Evolutionary conservation across 2,329 filamentous ascomycete species (phyloP).

Genomic region (Colletotrichum horii): DNA sequence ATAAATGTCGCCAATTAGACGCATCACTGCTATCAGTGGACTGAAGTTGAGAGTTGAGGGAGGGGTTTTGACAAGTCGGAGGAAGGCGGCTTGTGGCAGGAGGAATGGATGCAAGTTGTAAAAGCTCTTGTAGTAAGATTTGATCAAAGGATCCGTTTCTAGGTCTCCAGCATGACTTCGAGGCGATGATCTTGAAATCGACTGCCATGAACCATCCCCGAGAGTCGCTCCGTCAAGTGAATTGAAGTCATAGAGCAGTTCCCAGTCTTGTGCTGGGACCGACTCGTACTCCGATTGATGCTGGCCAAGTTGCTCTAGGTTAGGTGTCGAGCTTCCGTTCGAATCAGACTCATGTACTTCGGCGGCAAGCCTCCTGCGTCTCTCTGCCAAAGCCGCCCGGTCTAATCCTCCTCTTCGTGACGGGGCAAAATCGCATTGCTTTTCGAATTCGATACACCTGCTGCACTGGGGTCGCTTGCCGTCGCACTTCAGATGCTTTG

Average conservation of each 20-base stretch:
- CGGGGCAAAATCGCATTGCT: constrained; percentile 55
- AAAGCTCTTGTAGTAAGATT: constrained; percentile 40
- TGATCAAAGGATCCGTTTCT: constrained; percentile 28
- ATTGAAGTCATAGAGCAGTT: background rate
- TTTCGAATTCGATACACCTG: constrained; percentile 47
- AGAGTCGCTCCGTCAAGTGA: background rate
- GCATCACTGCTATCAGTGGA: constrained; percentile 31
- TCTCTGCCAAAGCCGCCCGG: constrained; percentile 29
- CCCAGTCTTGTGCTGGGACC: background rate
- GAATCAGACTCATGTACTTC: background rate
- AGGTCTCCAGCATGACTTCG: background rate
- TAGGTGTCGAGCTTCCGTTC: background rate
- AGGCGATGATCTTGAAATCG: background rate
- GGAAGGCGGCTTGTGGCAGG: constrained; percentile 25
- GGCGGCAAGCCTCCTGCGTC: constrained; percentile 30
- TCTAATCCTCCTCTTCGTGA: constrained; percentile 51
- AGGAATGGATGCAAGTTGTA: constrained; percentile 36
- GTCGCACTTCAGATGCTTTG: constrained; percentile 58
- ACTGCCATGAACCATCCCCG: background rate
- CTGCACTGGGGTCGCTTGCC: constrained; percentile 50
- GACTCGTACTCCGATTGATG: background rate
- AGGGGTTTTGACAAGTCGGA: constrained; percentile 5
- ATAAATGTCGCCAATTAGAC: constrained; percentile 40
- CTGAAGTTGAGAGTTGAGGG: constrained; percentile 9
- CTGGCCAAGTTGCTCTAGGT: background rate